phyloP scores from a whole-genome alignment of 2,329 filamentous ascomycete species.

The Phyllosticta paracitricarpa region DNA sequence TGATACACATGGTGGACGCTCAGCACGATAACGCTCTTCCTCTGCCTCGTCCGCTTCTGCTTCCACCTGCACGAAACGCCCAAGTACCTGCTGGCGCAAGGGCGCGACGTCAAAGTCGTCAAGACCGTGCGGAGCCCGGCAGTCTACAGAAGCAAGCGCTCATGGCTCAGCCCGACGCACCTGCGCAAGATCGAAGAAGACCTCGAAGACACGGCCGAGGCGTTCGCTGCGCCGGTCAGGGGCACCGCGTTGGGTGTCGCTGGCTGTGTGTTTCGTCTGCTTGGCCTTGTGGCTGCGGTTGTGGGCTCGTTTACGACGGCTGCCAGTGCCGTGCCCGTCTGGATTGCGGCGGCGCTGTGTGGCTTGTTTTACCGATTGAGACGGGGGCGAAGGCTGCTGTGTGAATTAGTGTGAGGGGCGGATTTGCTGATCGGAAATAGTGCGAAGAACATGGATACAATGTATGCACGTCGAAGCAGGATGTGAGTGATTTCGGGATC shows the following conservation, averaged over 20 bases:
- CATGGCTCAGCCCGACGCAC: slow-evolving; percentile 25
- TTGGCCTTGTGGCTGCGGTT: slow-evolving; percentile 58
- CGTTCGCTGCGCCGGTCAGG: slow-evolving; percentile 61
- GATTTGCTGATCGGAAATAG: background rate
- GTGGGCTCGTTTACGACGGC: slow-evolving; percentile 41
- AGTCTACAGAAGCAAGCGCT: slow-evolving; percentile 29
- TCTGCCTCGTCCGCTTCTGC: slow-evolving; percentile 44
- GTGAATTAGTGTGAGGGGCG: background rate
- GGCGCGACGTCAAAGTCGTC: slow-evolving; percentile 44
- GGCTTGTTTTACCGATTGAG: slow-evolving; percentile 34
- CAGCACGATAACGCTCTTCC: slow-evolving; percentile 28
- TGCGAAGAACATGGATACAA: too few species aligned
- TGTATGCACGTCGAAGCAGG: too few species aligned
- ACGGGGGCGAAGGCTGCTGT: slow-evolving; percentile 19
- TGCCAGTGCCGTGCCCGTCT: slow-evolving; percentile 31
- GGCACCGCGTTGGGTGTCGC: slow-evolving; percentile 64
- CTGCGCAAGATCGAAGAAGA: slow-evolving; percentile 26
- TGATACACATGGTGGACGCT: slow-evolving; percentile 34
- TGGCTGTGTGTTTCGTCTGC: slow-evolving; percentile 58
- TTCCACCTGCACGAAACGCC: slow-evolving; percentile 50
- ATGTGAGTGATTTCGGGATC: too few species aligned
- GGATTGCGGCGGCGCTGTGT: slow-evolving; percentile 32
- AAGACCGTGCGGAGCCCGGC: slow-evolving; percentile 34
- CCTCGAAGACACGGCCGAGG: slow-evolving; percentile 49
- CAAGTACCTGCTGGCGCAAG: slow-evolving; percentile 47